Evolutionary conservation across 331 rosid species (phyloP), one percentile per base, ranked within the genome.

Genomic region (Erythrophleum ivorense): DNA sequence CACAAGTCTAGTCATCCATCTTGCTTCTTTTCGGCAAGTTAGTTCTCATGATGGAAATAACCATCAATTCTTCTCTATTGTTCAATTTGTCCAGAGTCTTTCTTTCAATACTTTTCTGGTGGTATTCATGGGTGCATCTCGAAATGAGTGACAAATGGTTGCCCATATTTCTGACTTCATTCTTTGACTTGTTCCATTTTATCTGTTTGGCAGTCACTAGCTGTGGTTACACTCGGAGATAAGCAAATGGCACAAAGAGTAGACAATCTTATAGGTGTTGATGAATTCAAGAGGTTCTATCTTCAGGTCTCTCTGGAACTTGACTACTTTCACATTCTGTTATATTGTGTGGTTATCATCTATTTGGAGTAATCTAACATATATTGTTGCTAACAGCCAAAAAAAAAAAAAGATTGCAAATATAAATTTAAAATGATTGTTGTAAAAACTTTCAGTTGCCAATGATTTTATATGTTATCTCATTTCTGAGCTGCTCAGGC

Each of bases 241-340:
- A 93, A 71, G 84, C 96, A 89, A 80, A 93, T 95, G 99, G 99
- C 99, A 13, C 99, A 93, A 85, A 91, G 94, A 86, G n/a, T 93
- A 78, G 97, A 95, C 86, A 91, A 88, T 89, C 97, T 95, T 74
- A 90, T 88, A 16, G 97, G 76, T 74, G 92, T 77, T 33, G 99
- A 88, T 69, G 99, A 93, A 57, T 78, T 82, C 87, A 95, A 95
- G 93, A 90, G 89, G 89, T 95, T 95, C 85, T 95, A 95, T 86
- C 94, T 95, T 53, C 99, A 95, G 99, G 99, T 95, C 77, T 84
- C 79, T 71, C 38, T 58, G 52, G 65, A 83, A 75, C 82, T 78
- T 70, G 29, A 53, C 75, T 85, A 6, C 58, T 63, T 74, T 66
- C 71, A 38, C 14, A 64, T 79, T 46, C 50, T 67, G 36, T 59